phyloP scores from a whole-genome alignment of 2,329 filamentous ascomycete species.

The Fusarium tanahbumbuense region DNA sequence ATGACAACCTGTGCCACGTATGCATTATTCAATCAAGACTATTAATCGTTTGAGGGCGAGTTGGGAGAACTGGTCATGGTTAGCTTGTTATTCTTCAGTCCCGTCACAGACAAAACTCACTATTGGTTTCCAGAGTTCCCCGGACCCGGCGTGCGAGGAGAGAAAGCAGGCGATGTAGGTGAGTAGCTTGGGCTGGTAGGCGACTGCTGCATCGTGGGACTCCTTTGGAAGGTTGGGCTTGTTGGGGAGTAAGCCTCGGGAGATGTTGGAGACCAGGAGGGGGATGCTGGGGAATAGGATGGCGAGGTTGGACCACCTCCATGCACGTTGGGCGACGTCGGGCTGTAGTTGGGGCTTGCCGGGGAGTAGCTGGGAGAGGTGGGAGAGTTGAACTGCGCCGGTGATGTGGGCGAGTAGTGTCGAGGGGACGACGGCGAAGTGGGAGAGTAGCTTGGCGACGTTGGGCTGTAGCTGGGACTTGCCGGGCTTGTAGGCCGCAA shows the following conservation, averaged over 20 bases:
- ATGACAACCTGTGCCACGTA: slow-evolving; percentile 50
- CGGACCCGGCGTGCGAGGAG: slow-evolving; percentile 59
- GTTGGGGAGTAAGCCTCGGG: slow-evolving; percentile 72
- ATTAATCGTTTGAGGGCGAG: slow-evolving; percentile 56
- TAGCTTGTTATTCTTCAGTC: slow-evolving; percentile 31
- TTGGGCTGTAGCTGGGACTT: slow-evolving; percentile 73
- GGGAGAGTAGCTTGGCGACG: slow-evolving; percentile 73
- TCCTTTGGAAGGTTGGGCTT: slow-evolving; percentile 69
- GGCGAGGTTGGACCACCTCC: slow-evolving; percentile 62
- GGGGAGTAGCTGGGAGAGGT: slow-evolving; percentile 80
- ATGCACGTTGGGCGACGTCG: slow-evolving; percentile 69
- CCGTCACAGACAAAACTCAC: slow-evolving; percentile 43
- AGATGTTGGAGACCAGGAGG: slow-evolving; percentile 83
- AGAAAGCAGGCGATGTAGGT: slow-evolving; percentile 65
- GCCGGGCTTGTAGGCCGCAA: slow-evolving; percentile 66
- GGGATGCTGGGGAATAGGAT: slow-evolving; percentile 77
- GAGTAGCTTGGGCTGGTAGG: slow-evolving; percentile 80
- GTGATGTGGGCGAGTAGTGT: slow-evolving; percentile 77
- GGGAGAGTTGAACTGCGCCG: slow-evolving; percentile 77
- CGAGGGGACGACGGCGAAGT: slow-evolving; percentile 68
- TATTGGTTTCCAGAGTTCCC: slow-evolving; percentile 58
- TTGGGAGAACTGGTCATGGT: slow-evolving; percentile 56
- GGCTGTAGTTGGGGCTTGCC: slow-evolving; percentile 77
- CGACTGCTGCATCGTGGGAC: slow-evolving; percentile 66
- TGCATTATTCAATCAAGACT: slow-evolving; percentile 51